phyloP scores from a whole-genome alignment of 306 rosid genomes.

The Erythrophleum fordii region DNA sequence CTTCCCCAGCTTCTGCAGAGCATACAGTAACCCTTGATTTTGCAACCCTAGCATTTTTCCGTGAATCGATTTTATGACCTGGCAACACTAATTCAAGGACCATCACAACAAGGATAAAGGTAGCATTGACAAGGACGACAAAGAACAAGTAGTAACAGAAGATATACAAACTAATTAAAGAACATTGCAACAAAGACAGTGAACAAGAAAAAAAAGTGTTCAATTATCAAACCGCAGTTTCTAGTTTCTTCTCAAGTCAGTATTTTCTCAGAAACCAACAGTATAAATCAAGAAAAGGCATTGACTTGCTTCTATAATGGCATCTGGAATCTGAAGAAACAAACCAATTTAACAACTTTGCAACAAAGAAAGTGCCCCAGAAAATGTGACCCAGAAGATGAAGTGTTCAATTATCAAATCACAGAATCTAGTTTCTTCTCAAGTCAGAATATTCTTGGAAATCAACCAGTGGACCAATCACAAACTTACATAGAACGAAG shows the following conservation, averaged over 20 bases:
- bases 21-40: conserved; percentile 25
- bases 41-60: conserved; percentile 37
- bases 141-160: neutral
- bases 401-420: neutral
- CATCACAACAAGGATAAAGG: neutral
- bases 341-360: neutral
- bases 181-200: neutral
- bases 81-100: conserved; percentile 5
- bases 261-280: neutral
- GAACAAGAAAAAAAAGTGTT: neutral
- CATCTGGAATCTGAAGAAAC: neutral
- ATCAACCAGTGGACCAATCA: neutral
- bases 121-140: neutral
- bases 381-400: neutral
- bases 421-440: neutral
- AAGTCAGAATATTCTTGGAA: neutral
- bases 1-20: conserved; percentile 14
- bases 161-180: neutral
- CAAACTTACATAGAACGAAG: neutral
- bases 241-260: neutral
- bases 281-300: neutral
- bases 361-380: neutral
- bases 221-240: neutral
- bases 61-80: conserved; percentile 42
- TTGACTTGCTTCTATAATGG: neutral